Evolutionary conservation across 805 yeast species (phyloP), one percentile per base, ranked within the genome.

Genomic region (Kodamaea fukazawae): DNA sequence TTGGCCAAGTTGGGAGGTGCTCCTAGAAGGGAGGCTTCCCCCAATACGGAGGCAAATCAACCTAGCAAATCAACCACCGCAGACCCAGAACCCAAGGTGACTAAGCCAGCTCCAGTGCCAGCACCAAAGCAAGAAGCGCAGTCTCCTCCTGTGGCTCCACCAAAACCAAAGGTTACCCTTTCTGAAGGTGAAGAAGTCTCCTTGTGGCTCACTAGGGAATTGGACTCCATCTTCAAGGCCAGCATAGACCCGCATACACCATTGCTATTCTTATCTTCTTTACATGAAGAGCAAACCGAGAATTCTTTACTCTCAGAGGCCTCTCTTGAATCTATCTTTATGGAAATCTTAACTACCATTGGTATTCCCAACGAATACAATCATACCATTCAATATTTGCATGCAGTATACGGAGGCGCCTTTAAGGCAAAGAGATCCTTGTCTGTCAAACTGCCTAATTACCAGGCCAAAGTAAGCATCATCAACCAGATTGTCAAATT

Each of bases 271-370:
- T 44, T 66, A 18, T 53, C 53, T 5, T 49, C 63, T 4, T 43
- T 61, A 31, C 46, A 54, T 6, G 45, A 50, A 10, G 67, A 63
- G n/a, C 35, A 54, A 12, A 11, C 23, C 9, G 49, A 41, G 15
- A 43, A 23, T 29, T 45, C 14, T 27, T 40, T 20, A 7, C 37
- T 38, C 25, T 5, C 17, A 8, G 27, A 17, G 4, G 68, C 65
- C 25, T 52, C 58, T 15, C 53, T 78, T 25, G 88, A 81, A 46
- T 62, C 72, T 6, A 62, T 73, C 2, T 71, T 79, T 40, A 68
- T 81, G 56, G 84, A 80, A 44, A 54, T 76, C 14, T 58, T 81
- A 32, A 70, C 81, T 1, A 85, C 79, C 41, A 50, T 58, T 26
- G 86, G 86, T 1, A 63, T 70, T 11, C 69, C 71, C 4, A 34